These are phyloP conservation scores for Domatiomyces globalis DNA, from an alignment of 2,329 filamentous ascomycete genomes.

Conservation along the genomic window DNA sequence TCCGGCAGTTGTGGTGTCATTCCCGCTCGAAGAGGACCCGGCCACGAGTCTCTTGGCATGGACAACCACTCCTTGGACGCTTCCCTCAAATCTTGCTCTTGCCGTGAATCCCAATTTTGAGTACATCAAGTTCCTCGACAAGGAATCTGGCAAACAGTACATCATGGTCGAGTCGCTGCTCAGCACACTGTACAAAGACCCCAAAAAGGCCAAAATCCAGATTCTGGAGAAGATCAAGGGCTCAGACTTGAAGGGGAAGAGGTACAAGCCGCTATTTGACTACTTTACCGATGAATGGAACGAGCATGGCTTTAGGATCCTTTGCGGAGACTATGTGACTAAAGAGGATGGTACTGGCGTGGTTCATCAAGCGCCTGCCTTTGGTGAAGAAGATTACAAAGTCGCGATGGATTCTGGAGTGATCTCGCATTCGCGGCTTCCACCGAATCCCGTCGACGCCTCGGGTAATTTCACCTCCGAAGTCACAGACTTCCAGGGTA, in stretches of 20 bases:
- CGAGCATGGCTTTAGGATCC: slow-evolving; percentile 59
- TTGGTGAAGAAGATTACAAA: slow-evolving; percentile 82
- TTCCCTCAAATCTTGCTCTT: slow-evolving; percentile 61
- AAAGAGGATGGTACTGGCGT: slow-evolving; percentile 75
- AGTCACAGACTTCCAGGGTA: slow-evolving; percentile 61
- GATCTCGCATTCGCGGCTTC: slow-evolving; percentile 56
- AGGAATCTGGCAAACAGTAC: slow-evolving; percentile 61
- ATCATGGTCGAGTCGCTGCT: slow-evolving; percentile 66
- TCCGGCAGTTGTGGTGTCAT: slow-evolving; percentile 68
- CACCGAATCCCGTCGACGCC: slow-evolving; percentile 72
- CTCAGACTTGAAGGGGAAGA: slow-evolving; percentile 66
- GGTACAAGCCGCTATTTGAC: slow-evolving; percentile 67
- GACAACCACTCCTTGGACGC: slow-evolving; percentile 73
- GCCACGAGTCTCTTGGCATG: slow-evolving; percentile 61
- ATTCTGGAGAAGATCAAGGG: slow-evolving; percentile 60
- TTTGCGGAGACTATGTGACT: slow-evolving; percentile 70
- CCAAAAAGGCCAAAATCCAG: slow-evolving; percentile 83
- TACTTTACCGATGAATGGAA: slow-evolving; percentile 78
- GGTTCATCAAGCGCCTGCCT: slow-evolving; percentile 76
- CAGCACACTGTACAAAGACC: slow-evolving; percentile 69
- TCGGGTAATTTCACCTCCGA: slow-evolving; percentile 60
- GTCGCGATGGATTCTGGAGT: slow-evolving; percentile 59
- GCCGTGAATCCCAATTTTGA: slow-evolving; percentile 64
- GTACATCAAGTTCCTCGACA: slow-evolving; percentile 67
- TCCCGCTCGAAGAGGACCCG: slow-evolving; percentile 61